Conservation (phyloP, 2,329 filamentous ascomycete species). For the Cercospora sesami region DNA sequence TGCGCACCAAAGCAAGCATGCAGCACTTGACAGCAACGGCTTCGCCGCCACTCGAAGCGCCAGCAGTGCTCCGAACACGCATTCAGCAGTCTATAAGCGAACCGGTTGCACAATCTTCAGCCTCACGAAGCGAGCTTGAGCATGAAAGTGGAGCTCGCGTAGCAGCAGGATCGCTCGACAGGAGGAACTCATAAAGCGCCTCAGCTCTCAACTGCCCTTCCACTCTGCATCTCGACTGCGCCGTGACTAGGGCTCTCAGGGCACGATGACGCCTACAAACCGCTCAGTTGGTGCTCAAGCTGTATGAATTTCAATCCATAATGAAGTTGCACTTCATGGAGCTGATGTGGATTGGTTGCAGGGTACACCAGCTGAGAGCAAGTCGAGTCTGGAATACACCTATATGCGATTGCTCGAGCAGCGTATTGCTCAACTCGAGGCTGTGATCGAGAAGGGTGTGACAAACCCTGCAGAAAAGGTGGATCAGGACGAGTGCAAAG, state of each 20-base stretch:
- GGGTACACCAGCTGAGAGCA: not conserved
- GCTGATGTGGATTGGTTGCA: not conserved
- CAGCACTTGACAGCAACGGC: not conserved
- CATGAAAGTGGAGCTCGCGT: not conserved
- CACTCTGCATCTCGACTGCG: not conserved
- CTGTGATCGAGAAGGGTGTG: not conserved
- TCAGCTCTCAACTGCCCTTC: not conserved
- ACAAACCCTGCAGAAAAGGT: not conserved
- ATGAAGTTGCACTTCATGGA: not conserved
- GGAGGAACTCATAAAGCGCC: not conserved
- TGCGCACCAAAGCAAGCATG: not conserved
- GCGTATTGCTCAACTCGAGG: conserved; percentile 13
- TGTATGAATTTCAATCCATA: not conserved
- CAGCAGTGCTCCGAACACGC: not conserved
- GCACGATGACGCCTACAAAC: not conserved
- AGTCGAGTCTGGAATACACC: conserved; percentile 1
- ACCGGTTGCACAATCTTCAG: not conserved
- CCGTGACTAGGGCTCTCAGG: not conserved
- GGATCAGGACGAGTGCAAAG: not conserved
- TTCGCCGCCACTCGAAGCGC: not conserved
- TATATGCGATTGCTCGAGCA: conserved; percentile 16
- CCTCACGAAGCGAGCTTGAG: not conserved
- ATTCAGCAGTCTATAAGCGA: not conserved
- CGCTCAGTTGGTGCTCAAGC: not conserved
- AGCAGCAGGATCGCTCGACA: not conserved